These are phyloP conservation scores for Mortierella antarctica DNA, from an alignment of 192 early-diverging fungal species.

Conservation along the genomic window DNA sequence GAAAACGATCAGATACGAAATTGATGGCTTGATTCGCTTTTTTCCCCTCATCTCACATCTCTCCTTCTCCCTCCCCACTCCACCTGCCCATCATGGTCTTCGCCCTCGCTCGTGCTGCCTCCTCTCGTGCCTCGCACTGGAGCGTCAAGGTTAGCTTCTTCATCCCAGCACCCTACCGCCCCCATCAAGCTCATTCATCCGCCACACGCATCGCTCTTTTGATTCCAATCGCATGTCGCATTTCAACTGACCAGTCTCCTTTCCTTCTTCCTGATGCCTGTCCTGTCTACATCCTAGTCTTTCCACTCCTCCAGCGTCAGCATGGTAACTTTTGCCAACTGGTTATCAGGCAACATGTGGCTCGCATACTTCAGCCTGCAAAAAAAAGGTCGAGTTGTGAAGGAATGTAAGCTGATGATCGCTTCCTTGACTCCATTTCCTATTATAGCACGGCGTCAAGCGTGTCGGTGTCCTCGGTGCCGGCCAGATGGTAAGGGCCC, in stretches of 20 bases:
- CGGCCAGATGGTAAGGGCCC: conserved; percentile 84
- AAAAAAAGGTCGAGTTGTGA: no score
- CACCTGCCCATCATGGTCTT: conserved; percentile 27
- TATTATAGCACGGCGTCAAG: conserved; percentile 47
- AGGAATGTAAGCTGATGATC: no score
- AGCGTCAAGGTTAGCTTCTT: conserved; percentile 38
- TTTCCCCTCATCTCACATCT: background rate
- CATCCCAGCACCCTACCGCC: background rate
- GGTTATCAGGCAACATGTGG: no score
- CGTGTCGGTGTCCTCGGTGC: conserved; percentile 90
- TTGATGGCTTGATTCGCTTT: background rate
- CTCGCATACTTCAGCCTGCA: no score
- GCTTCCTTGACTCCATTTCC: background rate
- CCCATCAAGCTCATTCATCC: background rate
- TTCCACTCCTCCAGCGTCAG: conserved; percentile 41
- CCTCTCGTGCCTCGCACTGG: conserved; percentile 46
- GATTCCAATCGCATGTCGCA: no score
- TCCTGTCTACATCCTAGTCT: conserved; percentile 12
- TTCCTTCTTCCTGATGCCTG: background rate
- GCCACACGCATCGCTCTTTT: background rate
- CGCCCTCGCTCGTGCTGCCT: conserved; percentile 43
- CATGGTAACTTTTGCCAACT: conserved; percentile 20
- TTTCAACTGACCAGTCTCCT: background rate
- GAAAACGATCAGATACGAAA: no score
- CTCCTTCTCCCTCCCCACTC: conserved; percentile 1